Evolutionary conservation across 2,329 filamentous ascomycete genomes (phyloP).

Genomic region (Arthrinium phaeospermum): DNA sequence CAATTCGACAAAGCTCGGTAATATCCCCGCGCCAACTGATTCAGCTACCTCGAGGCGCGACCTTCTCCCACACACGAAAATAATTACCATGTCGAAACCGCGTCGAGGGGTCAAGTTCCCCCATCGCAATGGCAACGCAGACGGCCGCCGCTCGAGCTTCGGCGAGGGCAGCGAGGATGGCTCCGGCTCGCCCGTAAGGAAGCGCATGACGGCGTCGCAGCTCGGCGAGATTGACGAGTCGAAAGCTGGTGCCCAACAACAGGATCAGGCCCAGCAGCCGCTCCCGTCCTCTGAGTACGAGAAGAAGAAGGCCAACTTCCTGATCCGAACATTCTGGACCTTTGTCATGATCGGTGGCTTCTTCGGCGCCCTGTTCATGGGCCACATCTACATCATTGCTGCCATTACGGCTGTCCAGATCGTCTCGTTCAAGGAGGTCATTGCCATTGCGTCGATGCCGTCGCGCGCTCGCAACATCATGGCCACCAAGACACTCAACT

Average conservation of each 20-base stretch:
- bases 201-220: conserved; percentile 32
- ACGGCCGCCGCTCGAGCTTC: conserved; percentile 72
- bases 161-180: conserved; percentile 71
- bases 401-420: conserved; percentile 94
- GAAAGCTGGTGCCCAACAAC: conserved; percentile 45
- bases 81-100: conserved; percentile 40
- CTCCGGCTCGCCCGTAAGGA: conserved; percentile 42
- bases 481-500: conserved; percentile 96
- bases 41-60: background rate
- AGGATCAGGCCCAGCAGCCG: conserved; percentile 40
- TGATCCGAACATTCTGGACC: conserved; percentile 96
- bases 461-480: conserved; percentile 88
- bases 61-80: background rate
- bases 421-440: conserved; percentile 98
- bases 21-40: background rate
- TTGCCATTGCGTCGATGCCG: conserved; percentile 94
- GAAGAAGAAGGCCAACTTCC: conserved; percentile 98
- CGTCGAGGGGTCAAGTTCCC: conserved; percentile 62
- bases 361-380: conserved; percentile 90
- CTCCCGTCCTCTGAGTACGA: conserved; percentile 72
- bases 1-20: background rate
- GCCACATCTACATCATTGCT: conserved; percentile 95
- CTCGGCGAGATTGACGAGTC: conserved; percentile 46
- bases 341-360: conserved; percentile 96
- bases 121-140: conserved; percentile 55